These are phyloP conservation scores for Macrolepiota fuliginosa DNA, from an alignment of 768 basidiomycete species.

Conservation along the genomic window DNA sequence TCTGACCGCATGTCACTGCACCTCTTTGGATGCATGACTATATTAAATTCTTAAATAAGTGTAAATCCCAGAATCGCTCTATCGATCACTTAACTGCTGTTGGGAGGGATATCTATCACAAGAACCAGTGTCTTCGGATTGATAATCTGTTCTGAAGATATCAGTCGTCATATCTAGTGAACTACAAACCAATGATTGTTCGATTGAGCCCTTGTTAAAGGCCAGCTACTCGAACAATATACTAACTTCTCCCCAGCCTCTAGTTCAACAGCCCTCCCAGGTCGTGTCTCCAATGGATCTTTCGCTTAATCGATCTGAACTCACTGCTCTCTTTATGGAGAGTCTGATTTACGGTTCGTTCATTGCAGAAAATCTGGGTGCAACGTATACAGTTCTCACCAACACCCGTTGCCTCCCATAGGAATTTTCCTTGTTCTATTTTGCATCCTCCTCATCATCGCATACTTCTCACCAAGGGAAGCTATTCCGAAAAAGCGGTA, in stretches of 20 bases:
- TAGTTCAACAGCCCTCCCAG: not conserved
- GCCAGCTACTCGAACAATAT: not conserved
- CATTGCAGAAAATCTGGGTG: not conserved
- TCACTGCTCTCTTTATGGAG: conserved; percentile 7
- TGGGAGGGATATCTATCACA: not conserved
- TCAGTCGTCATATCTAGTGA: not conserved
- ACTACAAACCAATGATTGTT: not conserved
- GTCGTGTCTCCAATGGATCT: not conserved
- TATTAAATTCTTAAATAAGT: too few relatives aligned
- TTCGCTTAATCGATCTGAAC: not conserved
- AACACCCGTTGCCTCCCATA: not conserved
- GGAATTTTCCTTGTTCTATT: conserved; percentile 8
- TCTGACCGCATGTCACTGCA: too few relatives aligned
- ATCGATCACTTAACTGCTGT: not conserved
- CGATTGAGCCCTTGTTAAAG: not conserved
- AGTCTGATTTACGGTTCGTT: conserved; percentile 6
- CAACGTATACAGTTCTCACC: not conserved
- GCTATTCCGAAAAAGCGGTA: not conserved
- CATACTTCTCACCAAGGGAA: not conserved
- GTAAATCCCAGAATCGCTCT: not conserved
- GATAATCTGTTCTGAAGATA: not conserved
- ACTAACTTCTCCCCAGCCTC: not conserved
- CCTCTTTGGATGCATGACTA: too few relatives aligned
- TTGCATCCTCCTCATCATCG: not conserved
- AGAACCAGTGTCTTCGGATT: not conserved